A percentile compares a stretch with the other conserved stretches of the same genome.
phyloP scores from a whole-genome alignment of 2,329 filamentous ascomycete species.

The Arthrobotrys entomopaga region DNA sequence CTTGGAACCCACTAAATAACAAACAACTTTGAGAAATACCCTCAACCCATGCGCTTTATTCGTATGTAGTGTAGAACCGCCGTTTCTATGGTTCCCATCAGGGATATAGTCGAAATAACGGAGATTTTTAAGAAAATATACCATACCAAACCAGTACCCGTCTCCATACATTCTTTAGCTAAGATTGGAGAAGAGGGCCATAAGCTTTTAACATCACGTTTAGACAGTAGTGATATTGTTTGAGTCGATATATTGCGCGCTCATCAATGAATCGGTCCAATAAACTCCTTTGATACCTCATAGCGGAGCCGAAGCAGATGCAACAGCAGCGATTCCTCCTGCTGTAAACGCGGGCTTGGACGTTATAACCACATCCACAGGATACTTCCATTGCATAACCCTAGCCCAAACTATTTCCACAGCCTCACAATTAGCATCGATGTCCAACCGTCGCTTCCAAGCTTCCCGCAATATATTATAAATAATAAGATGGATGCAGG shows the following conservation, averaged over 20 bases:
- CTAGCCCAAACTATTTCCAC: slow-evolving; percentile 56
- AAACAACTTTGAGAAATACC: no score
- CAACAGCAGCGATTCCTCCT: slow-evolving; percentile 36
- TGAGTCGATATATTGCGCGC: neutral
- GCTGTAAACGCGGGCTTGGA: slow-evolving; percentile 41
- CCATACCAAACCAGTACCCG: no score
- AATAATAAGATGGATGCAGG: neutral
- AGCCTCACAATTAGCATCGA: neutral
- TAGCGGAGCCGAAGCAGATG: slow-evolving; percentile 30
- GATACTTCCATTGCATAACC: slow-evolving; percentile 59
- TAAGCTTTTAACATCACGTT: no score
- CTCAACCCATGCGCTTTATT: no score
- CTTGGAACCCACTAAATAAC: no score
- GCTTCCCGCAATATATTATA: no score
- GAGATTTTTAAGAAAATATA: neutral
- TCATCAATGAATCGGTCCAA: neutral
- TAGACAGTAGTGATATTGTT: neutral
- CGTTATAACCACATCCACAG: slow-evolving; percentile 57
- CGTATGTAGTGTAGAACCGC: no score
- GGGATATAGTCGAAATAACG: neutral
- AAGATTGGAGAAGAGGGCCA: no score
- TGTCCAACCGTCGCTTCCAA: no score
- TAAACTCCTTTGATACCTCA: slow-evolving; percentile 5
- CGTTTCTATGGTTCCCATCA: neutral
- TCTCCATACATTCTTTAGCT: no score